Base-by-base conservation (phyloP, 495 filamentous ascomycete species). In the Penicillium flavigenum region DNA sequence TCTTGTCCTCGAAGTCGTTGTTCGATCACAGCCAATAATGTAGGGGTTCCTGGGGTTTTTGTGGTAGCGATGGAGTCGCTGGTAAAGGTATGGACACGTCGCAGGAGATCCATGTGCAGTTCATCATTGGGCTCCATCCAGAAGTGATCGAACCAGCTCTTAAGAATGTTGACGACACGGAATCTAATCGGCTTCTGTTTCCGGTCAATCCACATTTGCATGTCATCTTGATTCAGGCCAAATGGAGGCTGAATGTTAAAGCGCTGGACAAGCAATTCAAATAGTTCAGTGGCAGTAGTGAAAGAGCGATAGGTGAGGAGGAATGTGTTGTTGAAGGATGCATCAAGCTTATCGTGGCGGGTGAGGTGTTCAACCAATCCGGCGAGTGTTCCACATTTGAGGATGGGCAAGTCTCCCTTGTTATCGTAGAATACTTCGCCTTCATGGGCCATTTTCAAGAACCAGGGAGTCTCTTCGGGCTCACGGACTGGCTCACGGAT, bases 261-360 rank as follows among this genome's bases (percentile, higher is more conserved):
- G 45, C 94, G 82, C 65, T 89, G 87, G 11, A 95, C 91, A 2
- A 98, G 79, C 76, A 95, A 81, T 69, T 97, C 91, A 65, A 98
- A 98, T 10, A 98, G 79, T 71, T 98, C 94, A 2, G 85, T 73
- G 8, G 93, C 94, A 12, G 85, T 85, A 0, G 95, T 98, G 64
- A 98, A 98, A 2, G 94, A 98, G 52, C 89, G 84, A 68, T 98
- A 98, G 4, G 95, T 98, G 36, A 98, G 82, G 16, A 98, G 85
- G 82, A 98, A 98, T 7, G 94, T 98, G 65, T 90, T 92, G 77
- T 97, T 98, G 72, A 98, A 98, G 56, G 80, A 88, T n/a, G 91
- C 86, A 69, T 98, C 95, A 3, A 96, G 83, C 66, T 90, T 91
- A 77, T 98, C 94, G 66, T 98, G 94, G 39, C 94, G 84, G 16